Percentiles rank a stretch among this genome's conserved stretches.
Evolutionary conservation across 805 yeast species (phyloP).

Genomic region (Kuraishia capsulata): DNA sequence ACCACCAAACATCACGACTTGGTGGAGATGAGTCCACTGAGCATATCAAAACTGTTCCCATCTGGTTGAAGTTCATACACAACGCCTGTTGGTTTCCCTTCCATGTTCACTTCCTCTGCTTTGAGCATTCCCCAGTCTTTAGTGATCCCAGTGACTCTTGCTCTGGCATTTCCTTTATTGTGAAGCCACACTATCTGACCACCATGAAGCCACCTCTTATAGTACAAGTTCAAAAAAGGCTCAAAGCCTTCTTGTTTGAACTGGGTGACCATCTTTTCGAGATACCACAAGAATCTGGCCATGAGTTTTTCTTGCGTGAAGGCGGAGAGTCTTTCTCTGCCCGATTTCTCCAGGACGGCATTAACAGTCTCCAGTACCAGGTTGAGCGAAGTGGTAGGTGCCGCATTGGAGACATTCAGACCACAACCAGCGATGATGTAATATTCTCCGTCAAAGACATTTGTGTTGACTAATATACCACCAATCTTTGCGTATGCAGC

Average conservation of each 20-base stretch:
- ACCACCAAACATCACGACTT: constrained; percentile 21
- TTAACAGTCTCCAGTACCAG: constrained; percentile 57
- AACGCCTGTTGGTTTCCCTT: constrained; percentile 40
- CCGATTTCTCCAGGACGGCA: constrained; percentile 31
- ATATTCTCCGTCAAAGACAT: constrained; percentile 49
- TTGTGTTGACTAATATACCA: constrained; percentile 80
- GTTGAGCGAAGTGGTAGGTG: constrained; percentile 88
- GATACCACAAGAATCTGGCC: constrained; percentile 59
- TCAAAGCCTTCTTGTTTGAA: constrained; percentile 60
- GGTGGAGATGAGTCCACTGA: constrained; percentile 74
- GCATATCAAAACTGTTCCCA: constrained; percentile 95
- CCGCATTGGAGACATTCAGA: constrained; percentile 70
- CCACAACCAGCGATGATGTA: constrained; percentile 81
- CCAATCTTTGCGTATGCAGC: constrained; percentile 62
- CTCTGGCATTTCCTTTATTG: constrained; percentile 32
- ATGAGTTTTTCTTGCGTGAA: constrained; percentile 38
- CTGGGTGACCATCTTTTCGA: constrained; percentile 51
- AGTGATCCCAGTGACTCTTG: constrained; percentile 73
- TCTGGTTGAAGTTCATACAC: constrained; percentile 81
- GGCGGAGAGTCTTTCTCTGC: constrained; percentile 18
- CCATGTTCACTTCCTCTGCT: constrained; percentile 55
- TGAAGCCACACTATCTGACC: constrained; percentile 63
- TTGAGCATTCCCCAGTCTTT: constrained; percentile 74
- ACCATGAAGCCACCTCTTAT: constrained; percentile 78
- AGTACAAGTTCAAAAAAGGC: constrained; percentile 63